Conservation (phyloP, 1,284 basidiomycete genomes). For the Amylostereum areolatum region DNA sequence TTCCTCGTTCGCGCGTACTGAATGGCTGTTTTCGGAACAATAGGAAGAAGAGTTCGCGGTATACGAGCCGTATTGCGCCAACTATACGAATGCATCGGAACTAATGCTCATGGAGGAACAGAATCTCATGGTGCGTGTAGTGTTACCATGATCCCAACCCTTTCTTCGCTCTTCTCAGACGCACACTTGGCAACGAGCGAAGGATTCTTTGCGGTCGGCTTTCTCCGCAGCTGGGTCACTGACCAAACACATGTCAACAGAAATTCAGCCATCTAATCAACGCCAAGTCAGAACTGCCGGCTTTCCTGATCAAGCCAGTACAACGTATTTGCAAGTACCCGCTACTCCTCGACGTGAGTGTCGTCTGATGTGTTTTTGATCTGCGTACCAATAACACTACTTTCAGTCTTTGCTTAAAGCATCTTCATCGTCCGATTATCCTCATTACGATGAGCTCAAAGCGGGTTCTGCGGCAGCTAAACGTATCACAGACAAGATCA, state of each 20-base stretch:
- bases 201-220: conserved; percentile 7
- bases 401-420: conserved; percentile 73
- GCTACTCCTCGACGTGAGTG: conserved; percentile 51
- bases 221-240: conserved; percentile 1
- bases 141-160: conserved; percentile 13
- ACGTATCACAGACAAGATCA: conserved; percentile 93
- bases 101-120: conserved; percentile 83
- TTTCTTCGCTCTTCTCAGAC: conserved; percentile 16
- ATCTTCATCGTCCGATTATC: conserved; percentile 58
- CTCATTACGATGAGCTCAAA: conserved; percentile 77
- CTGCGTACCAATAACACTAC: background rate
- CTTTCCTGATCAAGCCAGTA: conserved; percentile 78
- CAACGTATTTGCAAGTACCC: conserved; percentile 80
- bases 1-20: conserved; percentile 16
- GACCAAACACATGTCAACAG: conserved; percentile 40
- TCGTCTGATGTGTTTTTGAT: too few relatives aligned
- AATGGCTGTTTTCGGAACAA: conserved; percentile 32
- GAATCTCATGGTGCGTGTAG: conserved; percentile 67
- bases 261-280: conserved; percentile 73
- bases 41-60: conserved; percentile 92
- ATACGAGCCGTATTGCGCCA: conserved; percentile 98
- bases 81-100: conserved; percentile 85
- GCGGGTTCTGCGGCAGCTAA: conserved; percentile 83
- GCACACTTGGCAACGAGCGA: conserved; percentile 37
- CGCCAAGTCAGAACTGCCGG: conserved; percentile 83